Conservation (phyloP, 108 stramenopile species). For the Pelagomonas calceolata region DNA sequence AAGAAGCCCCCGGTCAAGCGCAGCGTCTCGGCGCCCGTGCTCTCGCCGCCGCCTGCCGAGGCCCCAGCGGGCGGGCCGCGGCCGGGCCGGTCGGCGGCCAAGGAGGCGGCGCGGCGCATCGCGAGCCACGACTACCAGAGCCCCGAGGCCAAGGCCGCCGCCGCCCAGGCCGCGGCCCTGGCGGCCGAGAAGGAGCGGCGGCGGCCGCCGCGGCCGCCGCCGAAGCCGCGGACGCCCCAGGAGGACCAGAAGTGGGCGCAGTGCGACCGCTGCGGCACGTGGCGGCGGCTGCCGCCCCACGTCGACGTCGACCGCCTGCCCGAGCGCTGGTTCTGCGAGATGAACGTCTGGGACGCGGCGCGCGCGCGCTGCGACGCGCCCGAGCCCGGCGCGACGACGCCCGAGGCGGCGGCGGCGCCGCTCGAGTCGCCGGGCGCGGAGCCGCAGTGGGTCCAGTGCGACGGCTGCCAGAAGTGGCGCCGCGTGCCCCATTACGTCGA, state of each 20-base stretch:
- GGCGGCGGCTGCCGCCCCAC: conserved; percentile 61
- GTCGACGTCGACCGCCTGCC: conserved; percentile 52
- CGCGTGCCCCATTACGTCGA: conserved; percentile 54
- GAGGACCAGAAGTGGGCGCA: conserved; percentile 68
- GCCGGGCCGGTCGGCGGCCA: not conserved
- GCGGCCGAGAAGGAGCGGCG: not conserved
- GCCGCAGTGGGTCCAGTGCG: conserved; percentile 23
- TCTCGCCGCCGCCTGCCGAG: not conserved
- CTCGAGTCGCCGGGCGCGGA: too few relatives aligned
- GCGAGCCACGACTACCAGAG: not conserved
- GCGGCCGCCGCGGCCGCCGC: not conserved
- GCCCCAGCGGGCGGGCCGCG: not conserved
- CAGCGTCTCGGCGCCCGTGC: not conserved
- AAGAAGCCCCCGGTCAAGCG: not conserved
- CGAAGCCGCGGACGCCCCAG: not conserved
- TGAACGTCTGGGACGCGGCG: conserved; percentile 58
- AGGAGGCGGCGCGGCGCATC: conserved; percentile 1
- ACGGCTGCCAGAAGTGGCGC: conserved; percentile 72
- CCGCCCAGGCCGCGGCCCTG: not conserved
- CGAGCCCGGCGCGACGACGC: not conserved
- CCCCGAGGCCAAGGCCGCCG: not conserved
- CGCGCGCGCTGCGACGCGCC: conserved; percentile 52
- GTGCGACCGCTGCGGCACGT: conserved; percentile 70
- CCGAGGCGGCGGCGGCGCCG: not conserved
- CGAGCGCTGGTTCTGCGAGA: conserved; percentile 68